Percentiles rank a stretch among this genome's conserved stretches.
Evolutionary conservation across 495 filamentous ascomycete genomes (phyloP).

Genomic region (Penicillium malachiteum): DNA sequence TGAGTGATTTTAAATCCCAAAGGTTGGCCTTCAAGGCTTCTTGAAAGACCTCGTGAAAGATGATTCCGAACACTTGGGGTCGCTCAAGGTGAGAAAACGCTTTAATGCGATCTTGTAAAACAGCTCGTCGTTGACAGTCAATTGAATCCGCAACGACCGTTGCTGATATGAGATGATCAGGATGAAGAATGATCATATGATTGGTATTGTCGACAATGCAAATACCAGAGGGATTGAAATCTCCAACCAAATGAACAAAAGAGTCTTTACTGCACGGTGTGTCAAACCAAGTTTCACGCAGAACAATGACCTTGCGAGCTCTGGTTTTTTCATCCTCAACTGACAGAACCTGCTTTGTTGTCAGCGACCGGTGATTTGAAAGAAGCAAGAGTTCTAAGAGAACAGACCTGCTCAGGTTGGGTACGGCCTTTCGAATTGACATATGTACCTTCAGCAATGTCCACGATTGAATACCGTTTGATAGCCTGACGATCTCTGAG

Average conservation of each 20-base stretch:
- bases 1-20: slow-evolving; percentile 71
- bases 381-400: not conserved
- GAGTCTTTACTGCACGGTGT: slow-evolving; percentile 70
- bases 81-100: slow-evolving; percentile 73
- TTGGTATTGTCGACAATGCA: slow-evolving; percentile 73
- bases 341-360: slow-evolving; percentile 59
- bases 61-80: slow-evolving; percentile 81
- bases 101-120: slow-evolving; percentile 91
- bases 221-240: slow-evolving; percentile 62
- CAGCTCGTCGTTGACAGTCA: slow-evolving; percentile 80
- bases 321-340: slow-evolving; percentile 73
- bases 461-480: slow-evolving; percentile 77
- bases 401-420: slow-evolving; percentile 68
- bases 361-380: slow-evolving; percentile 22
- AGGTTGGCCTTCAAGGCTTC: slow-evolving; percentile 78
- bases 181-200: slow-evolving; percentile 89
- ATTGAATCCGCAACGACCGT: slow-evolving; percentile 94
- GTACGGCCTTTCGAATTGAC: slow-evolving; percentile 57
- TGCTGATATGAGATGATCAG: slow-evolving; percentile 91
- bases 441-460: slow-evolving; percentile 66
- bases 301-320: slow-evolving; percentile 62
- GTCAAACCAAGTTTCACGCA: slow-evolving; percentile 83
- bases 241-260: slow-evolving; percentile 82
- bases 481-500: slow-evolving; percentile 64
- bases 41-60: slow-evolving; percentile 94